Evolutionary conservation across 164 flowering plant species (phyloP), one percentile per base, ranked within the genome.

Genomic region (Nelumbo lutea): DNA sequence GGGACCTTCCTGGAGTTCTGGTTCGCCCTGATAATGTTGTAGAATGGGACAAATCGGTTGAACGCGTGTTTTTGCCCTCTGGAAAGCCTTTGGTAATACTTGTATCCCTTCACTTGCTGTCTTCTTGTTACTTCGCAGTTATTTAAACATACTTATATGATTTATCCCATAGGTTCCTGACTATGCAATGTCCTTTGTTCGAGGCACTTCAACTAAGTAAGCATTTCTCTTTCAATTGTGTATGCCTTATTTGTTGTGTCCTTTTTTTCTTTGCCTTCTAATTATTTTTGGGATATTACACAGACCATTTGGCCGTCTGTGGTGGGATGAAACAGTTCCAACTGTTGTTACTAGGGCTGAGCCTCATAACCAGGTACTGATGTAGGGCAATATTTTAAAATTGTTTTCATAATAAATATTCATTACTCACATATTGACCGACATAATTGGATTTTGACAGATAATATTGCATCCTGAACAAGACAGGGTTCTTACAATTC

Each of bases 301-400:
- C 59, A 95, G 96, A 68, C 98, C 98, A 1, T 96, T 96, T 74
- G 87, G 75, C 0, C 86, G 97, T 4, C 39, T 90, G 9, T 91
- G 97, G 96, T 90, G 89, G 87, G 97, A 94, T 74, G 93, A 90
- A 44, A 90, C 84, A 39, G 93, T 94, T 0, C 82, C 97, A 1
- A 94, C 98, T 0, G 97, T 91, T 0, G 95, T 93, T 0, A 90
- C 96, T 0, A 77, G 98, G 47, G 95, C 98, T 0, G 91, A 94
- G 50, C 98, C 98, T 0, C 98, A 94, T 45, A 94, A 94, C 52
- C 98, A 94, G 84, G 96, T 89, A 59, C 5, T 1, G 3, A 46
- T 62, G 27, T 27, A 0, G 27, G 27, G 27, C 27, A 27, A 27
- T 27, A 27, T 27, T 27, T 27, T 27, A 27, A 27, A 27, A 3